Conservation (phyloP, 257 asterid species). For the Fraxinus excelsior region DNA sequence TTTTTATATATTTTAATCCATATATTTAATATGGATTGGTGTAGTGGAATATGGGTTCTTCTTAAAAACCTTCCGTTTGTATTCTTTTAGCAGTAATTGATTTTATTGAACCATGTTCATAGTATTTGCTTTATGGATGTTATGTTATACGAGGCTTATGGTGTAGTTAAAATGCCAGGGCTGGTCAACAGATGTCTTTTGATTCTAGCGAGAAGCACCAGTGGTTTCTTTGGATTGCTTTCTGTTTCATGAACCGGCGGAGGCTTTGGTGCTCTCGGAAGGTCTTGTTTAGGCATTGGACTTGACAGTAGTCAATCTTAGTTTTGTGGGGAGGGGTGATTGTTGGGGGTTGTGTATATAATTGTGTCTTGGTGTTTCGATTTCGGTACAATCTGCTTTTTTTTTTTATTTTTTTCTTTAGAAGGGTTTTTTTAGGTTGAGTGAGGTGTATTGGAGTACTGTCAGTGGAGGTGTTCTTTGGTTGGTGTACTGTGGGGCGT, state of each 20-base stretch:
- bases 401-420: conserved; percentile 14
- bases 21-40: background rate
- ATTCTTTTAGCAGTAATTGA: background rate
- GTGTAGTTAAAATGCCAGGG: conserved; percentile 50
- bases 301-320: conserved; percentile 46
- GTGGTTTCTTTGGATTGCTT: conserved; percentile 59
- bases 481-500: conserved; percentile 23
- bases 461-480: conserved; percentile 15
- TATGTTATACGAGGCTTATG: conserved; percentile 34
- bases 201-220: conserved; percentile 70
- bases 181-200: conserved; percentile 91
- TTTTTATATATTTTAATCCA: conserved; percentile 18
- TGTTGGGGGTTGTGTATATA: conserved; percentile 30
- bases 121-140: conserved; percentile 8
- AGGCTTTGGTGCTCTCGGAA: conserved; percentile 71
- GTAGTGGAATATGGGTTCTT: background rate
- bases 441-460: conserved; percentile 22
- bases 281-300: conserved; percentile 79
- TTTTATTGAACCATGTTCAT: conserved; percentile 14
- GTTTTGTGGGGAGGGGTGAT: conserved; percentile 23
- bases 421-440: conserved; percentile 22
- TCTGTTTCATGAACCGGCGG: conserved; percentile 70
- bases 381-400: background rate
- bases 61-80: background rate
- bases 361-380: background rate